Percentiles rank a stretch among this genome's conserved stretches.
Conservation (phyloP, 352 stramenopile species). For the Pythium oligandrum region DNA sequence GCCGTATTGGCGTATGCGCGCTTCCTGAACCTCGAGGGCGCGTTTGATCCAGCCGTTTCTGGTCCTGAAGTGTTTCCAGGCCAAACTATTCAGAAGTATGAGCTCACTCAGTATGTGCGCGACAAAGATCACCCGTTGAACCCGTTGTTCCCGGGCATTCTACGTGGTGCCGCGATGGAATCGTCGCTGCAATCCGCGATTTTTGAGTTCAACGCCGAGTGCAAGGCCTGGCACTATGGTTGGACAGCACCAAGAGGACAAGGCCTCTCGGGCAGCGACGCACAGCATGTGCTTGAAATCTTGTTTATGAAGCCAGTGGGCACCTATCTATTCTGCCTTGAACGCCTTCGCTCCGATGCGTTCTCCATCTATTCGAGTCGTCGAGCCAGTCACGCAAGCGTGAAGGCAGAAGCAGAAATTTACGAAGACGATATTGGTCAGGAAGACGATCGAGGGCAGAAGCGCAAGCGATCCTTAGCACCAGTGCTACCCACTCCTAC, state of each 20-base stretch:
- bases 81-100: conserved; percentile 69
- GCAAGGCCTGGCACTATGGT: conserved; percentile 88
- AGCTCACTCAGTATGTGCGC: conserved; percentile 56
- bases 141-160: conserved; percentile 66
- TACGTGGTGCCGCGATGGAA: conserved; percentile 74
- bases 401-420: conserved; percentile 48
- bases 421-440: conserved; percentile 39
- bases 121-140: conserved; percentile 78
- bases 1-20: conserved; percentile 63
- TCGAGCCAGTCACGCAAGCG: conserved; percentile 48
- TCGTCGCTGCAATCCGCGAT: conserved; percentile 72
- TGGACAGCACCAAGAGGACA: conserved; percentile 77
- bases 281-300: conserved; percentile 73
- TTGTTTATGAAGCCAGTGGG: conserved; percentile 84
- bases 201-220: conserved; percentile 87
- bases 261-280: conserved; percentile 68
- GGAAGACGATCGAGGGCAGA: conserved; percentile 45
- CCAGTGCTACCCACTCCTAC: conserved; percentile 31
- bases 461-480: conserved; percentile 49
- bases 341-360: conserved; percentile 65
- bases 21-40: conserved; percentile 69
- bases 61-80: conserved; percentile 70
- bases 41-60: conserved; percentile 63
- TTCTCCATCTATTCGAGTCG: conserved; percentile 82
- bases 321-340: conserved; percentile 76